Base-by-base conservation (phyloP, 768 basidiomycete species). In the Leccinum truebloodii region DNA sequence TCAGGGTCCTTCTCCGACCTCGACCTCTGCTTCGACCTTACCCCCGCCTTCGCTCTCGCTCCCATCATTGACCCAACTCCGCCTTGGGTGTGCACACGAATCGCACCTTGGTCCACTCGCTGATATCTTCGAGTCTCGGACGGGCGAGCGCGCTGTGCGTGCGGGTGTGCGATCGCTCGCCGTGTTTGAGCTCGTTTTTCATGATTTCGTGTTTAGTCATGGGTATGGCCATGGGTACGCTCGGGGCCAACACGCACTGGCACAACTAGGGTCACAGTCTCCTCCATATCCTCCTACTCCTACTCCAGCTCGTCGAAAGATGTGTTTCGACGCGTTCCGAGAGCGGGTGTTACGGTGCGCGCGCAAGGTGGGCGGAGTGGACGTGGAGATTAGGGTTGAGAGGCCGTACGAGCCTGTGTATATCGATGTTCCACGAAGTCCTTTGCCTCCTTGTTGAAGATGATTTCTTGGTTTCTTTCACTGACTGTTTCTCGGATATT, bases 351-450 rank as follows among this genome's bases (percentile, higher is more conserved):
- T 65, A 48, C 51, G 32, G 20, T 72, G 65, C 39, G 70, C 70
- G 2, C 69, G 59, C 9, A 66, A 68, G 30, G 44, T 46, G 20
- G 62, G 60, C 22, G 64, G 64, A 12, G 61, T 72, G 44, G 59
- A 68, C 3, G 70, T 72, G 41, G 66, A 66, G 3, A 70, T 71
- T 1, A 46, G 49, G 39, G 64, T 72, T 3, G 69, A 72, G 48
- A 44, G 68, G 58, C 69, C 71, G 28, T 71, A 71, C 14, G 67
- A 72, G 9, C 70, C 70, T 0, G 62, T 54, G 34, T 72, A 71
- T 56, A 26, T 72, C 10, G 18, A 63, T 0, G 18, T 63, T 37
- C 49, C 70, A 46, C 44, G 20, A 46, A 20, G n/a, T 20, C 20
- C n/a, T 46, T 12, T 10, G 44, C 44, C 20, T 46, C n/a, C 44